phyloP scores from a whole-genome alignment of 2,329 filamentous ascomycete species.

The Penicillium digitatum region DNA sequence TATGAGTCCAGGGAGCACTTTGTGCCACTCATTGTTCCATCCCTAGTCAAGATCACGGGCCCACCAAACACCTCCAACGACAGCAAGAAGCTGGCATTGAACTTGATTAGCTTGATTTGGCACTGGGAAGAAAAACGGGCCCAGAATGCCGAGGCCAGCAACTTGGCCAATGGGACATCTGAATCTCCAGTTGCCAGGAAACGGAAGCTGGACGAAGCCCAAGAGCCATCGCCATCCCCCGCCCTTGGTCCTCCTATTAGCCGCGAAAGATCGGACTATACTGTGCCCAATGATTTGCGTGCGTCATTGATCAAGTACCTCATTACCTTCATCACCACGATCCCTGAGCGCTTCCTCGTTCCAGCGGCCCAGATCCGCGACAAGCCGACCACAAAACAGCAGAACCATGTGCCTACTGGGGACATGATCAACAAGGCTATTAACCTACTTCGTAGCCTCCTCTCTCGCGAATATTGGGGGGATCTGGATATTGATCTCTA shows the following conservation, averaged over 20 bases:
- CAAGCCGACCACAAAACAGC: constrained; percentile 44
- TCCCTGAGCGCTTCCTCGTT: constrained; percentile 78
- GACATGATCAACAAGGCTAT: constrained; percentile 86
- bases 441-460: constrained; percentile 72
- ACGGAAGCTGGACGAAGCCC: constrained; percentile 67
- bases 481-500: constrained; percentile 90
- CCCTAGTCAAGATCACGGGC: constrained; percentile 81
- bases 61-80: constrained; percentile 78
- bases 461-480: constrained; percentile 85
- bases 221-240: constrained; percentile 50
- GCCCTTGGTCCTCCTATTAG: constrained; percentile 43
- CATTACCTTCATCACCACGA: constrained; percentile 86
- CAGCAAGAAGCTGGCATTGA: constrained; percentile 83
- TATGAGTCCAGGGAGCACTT: constrained; percentile 94
- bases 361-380: constrained; percentile 66
- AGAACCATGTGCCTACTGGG: constrained; percentile 54
- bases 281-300: constrained; percentile 63
- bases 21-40: constrained; percentile 79
- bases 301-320: constrained; percentile 89
- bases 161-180: constrained; percentile 43
- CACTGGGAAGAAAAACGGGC: constrained; percentile 86
- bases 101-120: constrained; percentile 86
- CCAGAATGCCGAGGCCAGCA: constrained; percentile 50
- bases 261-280: constrained; percentile 60
- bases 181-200: constrained; percentile 72